Evolutionary conservation across 768 basidiomycete species (phyloP), one percentile per base, ranked within the genome.

Genomic region (Astraeus odoratus): DNA sequence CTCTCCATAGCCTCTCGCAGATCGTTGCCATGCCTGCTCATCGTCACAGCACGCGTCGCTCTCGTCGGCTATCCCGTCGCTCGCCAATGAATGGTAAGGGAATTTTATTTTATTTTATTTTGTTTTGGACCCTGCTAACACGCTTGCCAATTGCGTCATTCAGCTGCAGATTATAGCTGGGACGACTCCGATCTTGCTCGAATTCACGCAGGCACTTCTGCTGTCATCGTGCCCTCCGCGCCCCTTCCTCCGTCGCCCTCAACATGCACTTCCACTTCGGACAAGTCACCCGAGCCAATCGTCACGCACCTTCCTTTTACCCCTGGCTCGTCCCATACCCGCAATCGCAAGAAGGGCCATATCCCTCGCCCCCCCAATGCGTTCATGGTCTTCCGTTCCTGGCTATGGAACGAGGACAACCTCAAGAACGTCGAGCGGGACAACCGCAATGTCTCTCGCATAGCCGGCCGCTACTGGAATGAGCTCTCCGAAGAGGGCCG

Each of bases 351-450:
- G 56, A 64, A 57, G 8, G 70, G 69, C 27, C 80, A 80, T 57
- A 76, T 90, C 29, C 80, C 80, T 25, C 80, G 89, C 12, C 90
- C 90, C 1, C 74, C 84, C 44, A 94, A 93, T 57, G 83, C 88
- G 8, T 94, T 91, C 71, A 88, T 91, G 65, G 68, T 90, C 48
- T 91, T 78, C 60, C 80, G 89, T 31, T 86, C 81, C 16, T 75
- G 75, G 56, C 74, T 83, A 35, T 75, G 85, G 66, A 64, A 68
- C 42, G 73, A 74, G 49, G 65, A 70, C 3, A 66, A 71, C 29
- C 59, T 72, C 24, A 77, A 77, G 41, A 62, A 63, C 30, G 67
- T 76, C 41, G 83, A 85, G 65, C 73, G 68, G 48, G 78, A 83
- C 40, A 87, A 91, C 59, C 80, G 86, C 59, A 74, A 78, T 44